phyloP scores from a whole-genome alignment of 495 filamentous ascomycete genomes.

The Haplographium delicatum region DNA sequence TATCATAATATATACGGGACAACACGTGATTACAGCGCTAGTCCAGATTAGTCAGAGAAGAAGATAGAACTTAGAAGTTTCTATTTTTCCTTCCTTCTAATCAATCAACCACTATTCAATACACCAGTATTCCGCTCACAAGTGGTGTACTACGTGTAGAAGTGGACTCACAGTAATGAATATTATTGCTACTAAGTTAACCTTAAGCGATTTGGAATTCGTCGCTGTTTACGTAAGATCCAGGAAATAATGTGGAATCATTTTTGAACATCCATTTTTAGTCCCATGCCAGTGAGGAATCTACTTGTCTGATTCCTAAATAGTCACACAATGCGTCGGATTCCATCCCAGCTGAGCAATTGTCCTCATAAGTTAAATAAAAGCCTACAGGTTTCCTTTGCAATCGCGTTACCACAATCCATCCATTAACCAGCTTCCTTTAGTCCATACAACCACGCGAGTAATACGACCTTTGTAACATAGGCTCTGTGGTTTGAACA shows the following conservation, averaged over 20 bases:
- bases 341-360: background rate
- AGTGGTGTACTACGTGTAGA: too few relatives aligned
- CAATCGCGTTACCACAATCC: slow-evolving; percentile 3
- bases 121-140: too few relatives aligned
- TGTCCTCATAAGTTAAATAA: background rate
- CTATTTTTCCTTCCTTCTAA: too few relatives aligned
- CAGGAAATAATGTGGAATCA: background rate
- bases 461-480: slow-evolving; percentile 1
- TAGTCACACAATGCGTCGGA: background rate
- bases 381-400: slow-evolving; percentile 1
- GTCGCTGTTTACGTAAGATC: slow-evolving; percentile 2
- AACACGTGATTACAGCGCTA: too few relatives aligned
- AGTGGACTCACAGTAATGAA: too few relatives aligned
- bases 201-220: background rate
- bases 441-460: background rate
- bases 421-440: background rate
- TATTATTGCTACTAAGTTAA: background rate
- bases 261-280: slow-evolving; percentile 1
- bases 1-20: too few relatives aligned
- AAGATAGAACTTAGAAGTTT: too few relatives aligned
- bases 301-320: slow-evolving; percentile 2
- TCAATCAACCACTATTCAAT: too few relatives aligned
- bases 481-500: slow-evolving; percentile 1
- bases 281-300: slow-evolving; percentile 2
- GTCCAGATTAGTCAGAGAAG: too few relatives aligned